Evolutionary conservation across 139 green algal genomes (phyloP), one percentile per base, ranked within the genome.

Genomic region (Chlorella sorokiniana): DNA sequence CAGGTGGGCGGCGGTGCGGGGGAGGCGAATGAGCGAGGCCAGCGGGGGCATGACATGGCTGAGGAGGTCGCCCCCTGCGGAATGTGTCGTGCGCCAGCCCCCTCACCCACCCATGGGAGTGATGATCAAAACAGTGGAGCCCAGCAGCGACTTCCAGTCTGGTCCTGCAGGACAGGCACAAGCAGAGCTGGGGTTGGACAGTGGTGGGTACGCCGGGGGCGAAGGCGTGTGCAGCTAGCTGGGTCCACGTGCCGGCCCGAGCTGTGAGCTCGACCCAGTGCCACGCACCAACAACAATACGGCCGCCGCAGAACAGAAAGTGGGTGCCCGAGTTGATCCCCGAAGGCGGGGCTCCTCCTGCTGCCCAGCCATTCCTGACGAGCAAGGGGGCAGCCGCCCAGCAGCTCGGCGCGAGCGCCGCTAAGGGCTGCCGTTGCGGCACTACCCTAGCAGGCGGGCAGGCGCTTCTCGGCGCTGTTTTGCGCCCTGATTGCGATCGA

Each of bases 111-210:
- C 91, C 10, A 86, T 82, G 16, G 94, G 94, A 0, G 69, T 86
- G 0, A 91, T 16, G 29, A 98, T 90, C 29, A 98, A 78, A 23
- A 87, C 42, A 1, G 88, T 67, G 0, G 88, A 93, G 3, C 83
- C 90, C 23, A 94, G 45, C 16, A 93, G 68, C 4, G 89, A 90
- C 75, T 92, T 94, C 88, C 89, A 97, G 81, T 95, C 95, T 1
- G 94, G 94, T 0, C 94, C 94, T 67, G 79, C 68, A 75, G 33
- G 59, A 42, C 4, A 18, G 61, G 51, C 5, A 48, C 10, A 38
- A 54, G 27, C 23, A 11, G 22, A 52, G 41, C 4, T 14, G 18
- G 7, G 40, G 31, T 48, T 35, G 29, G 20, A 62, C 35, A 69
- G 23, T 18, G 78, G 9, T 59, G 18, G n/a, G n/a, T n/a, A n/a